Conservation (phyloP, 208 protist genomes). For the Leishmania gerbilli region DNA sequence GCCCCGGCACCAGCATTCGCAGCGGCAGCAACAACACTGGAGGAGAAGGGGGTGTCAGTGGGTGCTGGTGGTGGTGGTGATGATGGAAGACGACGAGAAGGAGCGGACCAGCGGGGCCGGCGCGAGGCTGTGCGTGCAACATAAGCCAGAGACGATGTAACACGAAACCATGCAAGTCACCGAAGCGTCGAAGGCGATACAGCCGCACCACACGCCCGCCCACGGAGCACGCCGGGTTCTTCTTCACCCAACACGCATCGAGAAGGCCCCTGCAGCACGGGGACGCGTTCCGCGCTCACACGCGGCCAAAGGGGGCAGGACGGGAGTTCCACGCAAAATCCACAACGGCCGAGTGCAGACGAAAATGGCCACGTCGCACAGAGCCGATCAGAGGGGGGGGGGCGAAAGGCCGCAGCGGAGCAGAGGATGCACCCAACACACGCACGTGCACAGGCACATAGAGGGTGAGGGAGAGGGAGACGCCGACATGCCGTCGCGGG, state of each 20-base stretch:
- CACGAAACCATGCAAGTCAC: neutral
- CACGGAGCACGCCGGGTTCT: no score
- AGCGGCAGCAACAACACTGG: neutral
- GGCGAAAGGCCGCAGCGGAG: neutral
- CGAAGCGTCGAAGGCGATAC: neutral
- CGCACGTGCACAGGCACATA: neutral
- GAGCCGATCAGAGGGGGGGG: neutral
- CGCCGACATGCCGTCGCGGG: no score
- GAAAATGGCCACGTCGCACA: neutral
- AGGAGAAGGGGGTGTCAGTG: conserved; percentile 1
- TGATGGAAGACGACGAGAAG: neutral
- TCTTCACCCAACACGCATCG: neutral
- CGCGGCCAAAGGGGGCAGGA: neutral
- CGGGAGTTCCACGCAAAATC: neutral
- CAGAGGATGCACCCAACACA: neutral
- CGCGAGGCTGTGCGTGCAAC: neutral
- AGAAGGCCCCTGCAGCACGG: neutral
- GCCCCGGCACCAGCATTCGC: neutral
- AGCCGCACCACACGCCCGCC: no score
- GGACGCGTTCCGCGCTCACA: neutral
- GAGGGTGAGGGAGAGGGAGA: conserved; percentile 3
- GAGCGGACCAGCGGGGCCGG: neutral
- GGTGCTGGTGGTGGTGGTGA: neutral
- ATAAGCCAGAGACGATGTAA: neutral
- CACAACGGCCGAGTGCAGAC: neutral